Evolutionary conservation across 225 moss, liverwort and hornwort genomes (phyloP), one percentile per base, ranked within the genome.

Genomic region (Straminergon stramineum): DNA sequence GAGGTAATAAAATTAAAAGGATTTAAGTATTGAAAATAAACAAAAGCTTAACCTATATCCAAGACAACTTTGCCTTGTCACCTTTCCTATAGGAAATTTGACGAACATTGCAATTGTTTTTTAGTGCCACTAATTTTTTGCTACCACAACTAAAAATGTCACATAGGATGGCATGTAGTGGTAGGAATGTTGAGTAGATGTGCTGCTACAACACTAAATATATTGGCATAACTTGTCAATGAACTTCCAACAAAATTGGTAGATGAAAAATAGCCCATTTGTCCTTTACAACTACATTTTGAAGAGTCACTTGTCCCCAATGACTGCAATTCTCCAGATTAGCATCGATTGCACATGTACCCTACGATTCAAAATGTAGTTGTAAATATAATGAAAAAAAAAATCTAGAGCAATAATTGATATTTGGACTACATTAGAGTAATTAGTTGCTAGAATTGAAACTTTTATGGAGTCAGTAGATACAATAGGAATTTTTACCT

Each of bases 251-350:
- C 8, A 24, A 15, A 15, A 15, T 15, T 24, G 8, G 24, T 0
- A 1, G 3, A 41, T 26, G 70, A 24, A 2, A 24, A 71, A 71
- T 26, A 41, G 41, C 4, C 4, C 2, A 0, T 23, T 69, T n/a
- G 7, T 24, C 26, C 0, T 8, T 26, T 41, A 5, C 0, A 0
- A 24, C 8, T 24, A 14, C 2, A 2, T 24, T 8, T 70, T 5
- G 7, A 70, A 39, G 2, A 39, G 24, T 0, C 0, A 71, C 26
- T 41, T 24, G 39, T 20, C 11, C 0, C 35, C 6, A 70, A 39
- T 24, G 39, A 70, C 0, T 70, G 7, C 3, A 39, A 24, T 1
- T 7, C 7, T 1, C 0, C 1, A 0, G 4, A 39, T n/a, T 70
- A 39, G 8, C 24, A 70, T 1, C 24, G 1, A 8, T 70, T 39